Percentiles rank a stretch among this genome's conserved stretches.
These are phyloP conservation scores for Pyrrhoderma noxium DNA, from an alignment of 1,284 basidiomycete species.

Conservation along the genomic window DNA sequence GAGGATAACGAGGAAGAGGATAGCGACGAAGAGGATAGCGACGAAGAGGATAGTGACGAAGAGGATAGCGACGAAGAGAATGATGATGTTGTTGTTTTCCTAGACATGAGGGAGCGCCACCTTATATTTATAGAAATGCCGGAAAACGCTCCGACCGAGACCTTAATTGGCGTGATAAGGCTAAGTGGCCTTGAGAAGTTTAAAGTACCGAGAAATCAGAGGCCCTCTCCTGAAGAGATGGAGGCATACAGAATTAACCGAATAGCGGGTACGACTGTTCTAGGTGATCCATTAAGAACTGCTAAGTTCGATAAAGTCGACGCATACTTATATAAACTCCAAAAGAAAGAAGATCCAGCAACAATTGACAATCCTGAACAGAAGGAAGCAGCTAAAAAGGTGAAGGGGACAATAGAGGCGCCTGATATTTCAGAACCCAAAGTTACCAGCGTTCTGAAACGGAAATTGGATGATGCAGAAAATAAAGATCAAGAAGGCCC, in stretches of 20 bases:
- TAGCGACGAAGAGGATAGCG: background rate
- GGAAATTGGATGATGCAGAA: no score
- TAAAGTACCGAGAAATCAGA: background rate
- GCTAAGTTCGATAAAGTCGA: slow-evolving; percentile 2
- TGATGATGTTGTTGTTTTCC: no score
- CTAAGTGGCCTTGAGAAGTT: slow-evolving; percentile 1
- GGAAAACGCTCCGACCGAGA: background rate
- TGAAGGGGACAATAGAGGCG: no score
- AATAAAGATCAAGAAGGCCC: no score
- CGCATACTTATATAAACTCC: background rate
- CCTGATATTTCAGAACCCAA: no score
- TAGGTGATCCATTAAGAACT: background rate
- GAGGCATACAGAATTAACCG: no score
- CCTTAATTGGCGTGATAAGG: background rate
- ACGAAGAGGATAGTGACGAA: background rate
- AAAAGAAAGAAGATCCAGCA: no score
- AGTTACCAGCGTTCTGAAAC: no score
- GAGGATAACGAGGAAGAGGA: background rate
- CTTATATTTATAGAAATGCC: no score
- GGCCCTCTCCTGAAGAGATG: background rate
- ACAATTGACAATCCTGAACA: no score
- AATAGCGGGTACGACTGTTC: background rate
- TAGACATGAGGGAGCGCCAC: no score
- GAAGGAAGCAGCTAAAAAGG: no score
- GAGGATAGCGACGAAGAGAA: background rate